Base-by-base conservation (phyloP, 345 rosid genomes). In the Euphorbia lathyris region DNA sequence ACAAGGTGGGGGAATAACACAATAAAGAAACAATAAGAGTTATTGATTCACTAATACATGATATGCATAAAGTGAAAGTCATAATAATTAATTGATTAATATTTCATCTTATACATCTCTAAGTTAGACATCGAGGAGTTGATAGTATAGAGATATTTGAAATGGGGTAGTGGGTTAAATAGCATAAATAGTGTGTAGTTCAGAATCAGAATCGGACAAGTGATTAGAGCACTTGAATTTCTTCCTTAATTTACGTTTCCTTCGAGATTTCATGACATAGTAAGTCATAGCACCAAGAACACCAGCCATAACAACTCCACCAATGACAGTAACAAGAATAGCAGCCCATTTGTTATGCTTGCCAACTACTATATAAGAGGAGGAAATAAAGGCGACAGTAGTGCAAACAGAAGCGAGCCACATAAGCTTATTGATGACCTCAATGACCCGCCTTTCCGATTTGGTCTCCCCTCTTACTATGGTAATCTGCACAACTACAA, bases 371-470 rank as follows among this genome's bases (percentile, higher is more conserved):
- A 90, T 95, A 69, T 90, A 92, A 4, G 98, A 83, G 1, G 96
- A 86, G 10, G 99, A 83, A 27, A 86, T 82, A 47, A 90, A 95
- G 0, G 96, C 90, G 38, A 92, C 88, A 0, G 90, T 81, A 34
- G 93, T 92, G 86, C 90, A 92, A 32, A 88, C 92, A 53, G 98
- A 90, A 11, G 99, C 99, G 26, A 95, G 72, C 98, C 99, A 95
- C 98, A 92, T 88, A 69, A 92, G 74, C 77, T 95, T 95, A 71
- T 95, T 95, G 70, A 92, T 95, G 66, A 90, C 85, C 74, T 87
- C 89, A 67, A 90, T 85, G 3, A 95, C 96, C 73, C 83, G 84
- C 77, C 93, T 87, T 70, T 88, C 97, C 0, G 97, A 62, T 58
- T 90, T 92, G 11, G 89, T 72, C 80, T 90, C 97, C 65, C 97